Conservation (phyloP, 1,284 basidiomycete genomes). For the Moesziomyces antarcticus region DNA sequence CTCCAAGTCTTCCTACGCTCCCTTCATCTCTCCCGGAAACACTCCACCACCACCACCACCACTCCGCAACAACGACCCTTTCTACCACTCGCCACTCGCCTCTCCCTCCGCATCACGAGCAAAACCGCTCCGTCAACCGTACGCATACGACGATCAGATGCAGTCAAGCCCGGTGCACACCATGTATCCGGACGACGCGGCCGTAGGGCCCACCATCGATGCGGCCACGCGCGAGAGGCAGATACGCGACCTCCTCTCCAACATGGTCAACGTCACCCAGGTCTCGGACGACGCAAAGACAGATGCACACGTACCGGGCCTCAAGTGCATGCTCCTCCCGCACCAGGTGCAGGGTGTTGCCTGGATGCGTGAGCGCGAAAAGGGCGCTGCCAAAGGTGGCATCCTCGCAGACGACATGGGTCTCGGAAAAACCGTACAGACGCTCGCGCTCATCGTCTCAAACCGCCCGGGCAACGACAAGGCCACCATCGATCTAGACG, state of each 20-base stretch:
- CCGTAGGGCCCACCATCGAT: slow-evolving; percentile 31
- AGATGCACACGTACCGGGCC: slow-evolving; percentile 40
- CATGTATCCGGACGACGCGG: slow-evolving; percentile 6
- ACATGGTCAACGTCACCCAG: slow-evolving; percentile 54
- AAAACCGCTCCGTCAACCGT: slow-evolving; percentile 5
- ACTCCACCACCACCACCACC: slow-evolving; percentile 30
- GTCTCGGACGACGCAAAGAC: slow-evolving; percentile 33
- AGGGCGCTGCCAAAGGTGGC: slow-evolving; percentile 79
- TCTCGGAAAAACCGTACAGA: slow-evolving; percentile 88
- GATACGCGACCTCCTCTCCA: slow-evolving; percentile 50
- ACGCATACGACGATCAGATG: slow-evolving; percentile 23
- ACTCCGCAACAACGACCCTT: slow-evolving; percentile 38
- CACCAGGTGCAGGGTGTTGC: slow-evolving; percentile 85
- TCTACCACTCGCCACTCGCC: slow-evolving; percentile 27
- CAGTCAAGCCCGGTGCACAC: slow-evolving; percentile 7
- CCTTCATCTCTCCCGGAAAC: slow-evolving; percentile 37
- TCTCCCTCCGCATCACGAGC: slow-evolving; percentile 21
- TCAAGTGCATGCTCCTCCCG: slow-evolving; percentile 78
- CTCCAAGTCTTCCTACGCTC: slow-evolving; percentile 26
- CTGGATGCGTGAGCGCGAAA: slow-evolving; percentile 90
- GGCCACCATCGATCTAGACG: slow-evolving; percentile 80
- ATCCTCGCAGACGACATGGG: slow-evolving; percentile 95
- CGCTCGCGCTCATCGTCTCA: slow-evolving; percentile 89
- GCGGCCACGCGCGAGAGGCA: slow-evolving; percentile 56
- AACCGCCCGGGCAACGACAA: slow-evolving; percentile 79